Conservation (phyloP, 441 rosid genomes). For the Syzygium syzygioides region DNA sequence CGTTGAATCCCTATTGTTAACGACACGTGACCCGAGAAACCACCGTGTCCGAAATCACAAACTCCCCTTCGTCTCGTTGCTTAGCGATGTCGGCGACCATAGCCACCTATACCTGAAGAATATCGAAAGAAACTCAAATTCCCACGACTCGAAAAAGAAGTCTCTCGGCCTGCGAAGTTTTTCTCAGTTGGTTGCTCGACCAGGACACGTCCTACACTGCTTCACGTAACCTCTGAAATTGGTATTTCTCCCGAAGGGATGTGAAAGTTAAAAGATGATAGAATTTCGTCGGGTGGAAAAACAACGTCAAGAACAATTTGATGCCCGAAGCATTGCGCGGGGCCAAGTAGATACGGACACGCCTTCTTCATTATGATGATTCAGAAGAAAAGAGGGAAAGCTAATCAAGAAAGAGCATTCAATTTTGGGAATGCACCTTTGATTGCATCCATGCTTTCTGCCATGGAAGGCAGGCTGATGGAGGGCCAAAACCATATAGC, state of each 20-base stretch:
- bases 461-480: background rate
- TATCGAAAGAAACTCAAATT: background rate
- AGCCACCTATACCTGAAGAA: background rate
- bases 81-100: background rate
- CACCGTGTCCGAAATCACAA: fast-evolving
- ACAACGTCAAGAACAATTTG: background rate
- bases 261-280: background rate
- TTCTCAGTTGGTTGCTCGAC: background rate
- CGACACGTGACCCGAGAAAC: background rate
- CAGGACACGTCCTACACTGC: too few species aligned
- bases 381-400: background rate
- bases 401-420: background rate
- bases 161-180: background rate
- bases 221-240: too few species aligned
- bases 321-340: background rate
- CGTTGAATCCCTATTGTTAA: background rate
- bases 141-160: background rate
- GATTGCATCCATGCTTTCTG: background rate
- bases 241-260: background rate
- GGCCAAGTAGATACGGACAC: background rate
- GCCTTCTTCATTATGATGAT: background rate
- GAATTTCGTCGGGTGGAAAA: background rate
- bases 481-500: background rate
- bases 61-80: background rate
- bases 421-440: background rate